These are phyloP conservation scores for Scheffersomyces segobiensis DNA, from an alignment of 1,139 yeast species.

Conservation along the genomic window DNA sequence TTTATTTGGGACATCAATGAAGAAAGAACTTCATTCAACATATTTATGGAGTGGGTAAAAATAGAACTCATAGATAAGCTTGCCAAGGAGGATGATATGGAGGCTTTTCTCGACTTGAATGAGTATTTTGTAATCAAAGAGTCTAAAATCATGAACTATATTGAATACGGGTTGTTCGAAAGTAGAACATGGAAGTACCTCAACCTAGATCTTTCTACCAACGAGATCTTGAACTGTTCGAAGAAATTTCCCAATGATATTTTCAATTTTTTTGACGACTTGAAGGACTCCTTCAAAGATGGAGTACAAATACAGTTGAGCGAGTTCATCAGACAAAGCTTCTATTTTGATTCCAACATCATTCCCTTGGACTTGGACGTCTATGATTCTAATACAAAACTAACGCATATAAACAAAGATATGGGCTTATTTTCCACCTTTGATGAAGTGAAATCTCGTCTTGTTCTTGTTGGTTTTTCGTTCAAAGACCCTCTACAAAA, in stretches of 20 bases:
- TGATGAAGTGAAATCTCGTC: neutral
- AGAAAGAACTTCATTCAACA: slow-evolving; percentile 53
- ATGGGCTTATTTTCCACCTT: neutral
- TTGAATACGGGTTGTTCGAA: slow-evolving; percentile 26
- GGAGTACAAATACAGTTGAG: slow-evolving; percentile 13
- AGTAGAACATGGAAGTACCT: slow-evolving; percentile 27
- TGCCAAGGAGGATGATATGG: slow-evolving; percentile 37
- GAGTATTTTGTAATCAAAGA: slow-evolving; percentile 19
- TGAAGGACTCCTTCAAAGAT: slow-evolving; percentile 10
- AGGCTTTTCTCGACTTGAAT: slow-evolving; percentile 21
- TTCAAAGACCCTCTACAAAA: neutral
- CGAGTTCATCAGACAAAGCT: slow-evolving; percentile 13
- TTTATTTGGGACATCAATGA: slow-evolving; percentile 50
- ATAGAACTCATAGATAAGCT: slow-evolving; percentile 36
- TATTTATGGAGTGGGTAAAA: slow-evolving; percentile 52
- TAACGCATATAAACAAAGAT: slow-evolving; percentile 2
- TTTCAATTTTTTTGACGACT: slow-evolving; percentile 4
- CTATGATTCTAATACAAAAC: neutral
- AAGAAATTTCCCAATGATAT: slow-evolving; percentile 7
- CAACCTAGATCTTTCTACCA: slow-evolving; percentile 16
- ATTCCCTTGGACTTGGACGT: slow-evolving; percentile 4
- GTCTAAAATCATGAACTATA: slow-evolving; percentile 30
- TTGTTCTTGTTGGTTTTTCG: neutral
- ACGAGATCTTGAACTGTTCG: slow-evolving; percentile 15
- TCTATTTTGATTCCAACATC: neutral